Conservation (phyloP, 2,329 filamentous ascomycete species). For the Dactylellina leptospora region DNA sequence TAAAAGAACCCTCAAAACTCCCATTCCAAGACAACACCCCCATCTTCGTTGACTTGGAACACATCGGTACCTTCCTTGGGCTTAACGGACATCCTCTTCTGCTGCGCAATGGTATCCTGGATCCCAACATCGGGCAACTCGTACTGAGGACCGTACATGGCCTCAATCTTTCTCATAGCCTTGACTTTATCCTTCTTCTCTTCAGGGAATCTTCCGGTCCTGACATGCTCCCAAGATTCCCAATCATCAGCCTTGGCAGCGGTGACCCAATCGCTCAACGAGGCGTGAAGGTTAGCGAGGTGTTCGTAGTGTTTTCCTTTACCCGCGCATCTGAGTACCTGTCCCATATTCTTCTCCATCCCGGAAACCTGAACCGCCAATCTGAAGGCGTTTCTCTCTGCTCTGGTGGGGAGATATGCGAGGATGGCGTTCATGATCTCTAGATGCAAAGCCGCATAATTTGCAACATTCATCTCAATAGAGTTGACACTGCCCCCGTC, state of each 20-base stretch:
- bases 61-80: slow-evolving; percentile 11
- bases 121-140: slow-evolving; percentile 40
- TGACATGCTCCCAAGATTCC: slow-evolving; percentile 63
- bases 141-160: slow-evolving; percentile 46
- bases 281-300: slow-evolving; percentile 74
- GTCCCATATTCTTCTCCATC: slow-evolving; percentile 89
- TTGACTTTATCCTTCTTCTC: slow-evolving; percentile 34
- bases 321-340: slow-evolving; percentile 75
- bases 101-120: slow-evolving; percentile 31
- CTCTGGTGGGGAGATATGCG: slow-evolving; percentile 75
- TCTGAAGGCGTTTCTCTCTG: slow-evolving; percentile 81
- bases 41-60: slow-evolving; percentile 35
- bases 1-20: slow-evolving; percentile 12
- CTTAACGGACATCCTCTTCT: slow-evolving; percentile 40
- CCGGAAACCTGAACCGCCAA: slow-evolving; percentile 80
- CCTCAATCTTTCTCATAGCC: slow-evolving; percentile 49
- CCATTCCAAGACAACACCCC: slow-evolving; percentile 35
- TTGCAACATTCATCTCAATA: slow-evolving; percentile 98
- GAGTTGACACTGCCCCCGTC: slow-evolving; percentile 67
- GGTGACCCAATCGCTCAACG: slow-evolving; percentile 85
- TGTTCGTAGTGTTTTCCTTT: slow-evolving; percentile 45
- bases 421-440: slow-evolving; percentile 92
- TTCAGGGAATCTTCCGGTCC: slow-evolving; percentile 34
- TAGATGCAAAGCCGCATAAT: slow-evolving; percentile 90
- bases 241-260: slow-evolving; percentile 88